Base-by-base conservation (phyloP, 2,329 filamentous ascomycete genomes). In the Colletotrichum coccodes region DNA sequence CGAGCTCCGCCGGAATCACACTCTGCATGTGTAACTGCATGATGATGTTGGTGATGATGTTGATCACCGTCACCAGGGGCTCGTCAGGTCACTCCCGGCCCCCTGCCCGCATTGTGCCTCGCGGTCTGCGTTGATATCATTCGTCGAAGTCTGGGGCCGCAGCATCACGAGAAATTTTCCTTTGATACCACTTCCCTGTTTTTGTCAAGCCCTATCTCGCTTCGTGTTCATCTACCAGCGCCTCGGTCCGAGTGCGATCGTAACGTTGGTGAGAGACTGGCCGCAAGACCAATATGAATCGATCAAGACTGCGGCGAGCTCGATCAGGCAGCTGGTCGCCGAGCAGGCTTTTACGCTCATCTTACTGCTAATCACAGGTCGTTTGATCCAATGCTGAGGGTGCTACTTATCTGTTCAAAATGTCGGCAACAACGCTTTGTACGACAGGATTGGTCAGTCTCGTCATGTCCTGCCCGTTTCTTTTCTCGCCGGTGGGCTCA, bases 41-140 rank as follows among this genome's bases (percentile, higher is more conserved):
- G 44, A 46, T 64, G 64, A 67, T 64, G 60, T 30, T 52, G 34
- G 32, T 44, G 52, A 64, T 52, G 50, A n/a, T 57, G 61, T 34
- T 47, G 40, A n/a, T n/a, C n/a, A n/a, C n/a, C n/a, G 42, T 58
- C 36, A 47, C 23, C 14, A 26, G 36, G 38, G 34, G n/a, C 46
- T n/a, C n/a, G n/a, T 46, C 28, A 21, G 44, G 1, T 30, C 23
- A n/a, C 12, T 32, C 21, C 36, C 32, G 46, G 28, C 7, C 28
- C 16, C 42, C 11, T 34, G 58, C 32, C 30, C 30, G 32, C 32
- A 18, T 30, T 4, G 46, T 42, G 46, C 3, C 32, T 12, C n/a
- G 36, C 8, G 5, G 26, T 49, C 36, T 16, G 4, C 26, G 16
- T 14, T 34, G 9, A 12, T 53, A 6, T 18, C 18, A 36, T 34